Evolutionary conservation across 176 grass and related monocot genomes (phyloP).

Genomic region (Oryza brachyantha): DNA sequence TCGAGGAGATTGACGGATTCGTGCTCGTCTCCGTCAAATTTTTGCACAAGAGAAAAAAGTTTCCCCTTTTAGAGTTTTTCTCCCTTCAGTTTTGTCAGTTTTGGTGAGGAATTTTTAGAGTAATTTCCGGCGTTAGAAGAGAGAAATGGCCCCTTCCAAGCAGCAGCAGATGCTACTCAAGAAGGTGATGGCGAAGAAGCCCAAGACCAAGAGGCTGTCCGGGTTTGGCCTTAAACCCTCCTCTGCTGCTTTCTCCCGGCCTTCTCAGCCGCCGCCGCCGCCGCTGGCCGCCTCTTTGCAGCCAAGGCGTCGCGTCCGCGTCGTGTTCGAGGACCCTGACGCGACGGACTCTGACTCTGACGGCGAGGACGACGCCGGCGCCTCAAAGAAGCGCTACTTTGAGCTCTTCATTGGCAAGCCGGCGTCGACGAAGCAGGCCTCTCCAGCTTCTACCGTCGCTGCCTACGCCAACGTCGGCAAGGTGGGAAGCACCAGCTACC

Average conservation of each 20-base stretch:
- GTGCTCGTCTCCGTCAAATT: constrained; percentile 30
- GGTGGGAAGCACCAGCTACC: constrained; percentile 44
- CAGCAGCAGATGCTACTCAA: constrained; percentile 26
- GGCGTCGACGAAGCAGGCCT: neutral
- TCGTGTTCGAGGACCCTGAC: constrained; percentile 74
- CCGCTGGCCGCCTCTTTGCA: neutral
- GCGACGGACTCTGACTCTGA: constrained; percentile 75
- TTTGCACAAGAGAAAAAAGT: constrained; percentile 38
- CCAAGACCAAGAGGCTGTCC: constrained; percentile 40
- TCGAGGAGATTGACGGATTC: constrained; percentile 50
- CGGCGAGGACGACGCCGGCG: constrained; percentile 10
- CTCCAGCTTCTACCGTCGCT: constrained; percentile 1
- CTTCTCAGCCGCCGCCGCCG: neutral
- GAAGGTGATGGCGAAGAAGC: constrained; percentile 34
- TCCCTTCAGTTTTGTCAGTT: constrained; percentile 54
- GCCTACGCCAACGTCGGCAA: constrained; percentile 4
- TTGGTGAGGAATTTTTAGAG: constrained; percentile 42
- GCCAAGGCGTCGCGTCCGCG: constrained; percentile 44
- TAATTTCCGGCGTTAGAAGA: constrained; percentile 1
- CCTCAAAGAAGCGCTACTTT: constrained; percentile 33
- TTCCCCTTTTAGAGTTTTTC: constrained; percentile 28
- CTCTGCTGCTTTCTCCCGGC: constrained; percentile 17
- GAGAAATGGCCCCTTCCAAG: constrained; percentile 40
- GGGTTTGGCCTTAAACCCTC: constrained; percentile 49
- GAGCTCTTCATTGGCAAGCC: constrained; percentile 47